These are phyloP conservation scores for Echites panduratus DNA, from an alignment of 257 asterid species.

Conservation along the genomic window DNA sequence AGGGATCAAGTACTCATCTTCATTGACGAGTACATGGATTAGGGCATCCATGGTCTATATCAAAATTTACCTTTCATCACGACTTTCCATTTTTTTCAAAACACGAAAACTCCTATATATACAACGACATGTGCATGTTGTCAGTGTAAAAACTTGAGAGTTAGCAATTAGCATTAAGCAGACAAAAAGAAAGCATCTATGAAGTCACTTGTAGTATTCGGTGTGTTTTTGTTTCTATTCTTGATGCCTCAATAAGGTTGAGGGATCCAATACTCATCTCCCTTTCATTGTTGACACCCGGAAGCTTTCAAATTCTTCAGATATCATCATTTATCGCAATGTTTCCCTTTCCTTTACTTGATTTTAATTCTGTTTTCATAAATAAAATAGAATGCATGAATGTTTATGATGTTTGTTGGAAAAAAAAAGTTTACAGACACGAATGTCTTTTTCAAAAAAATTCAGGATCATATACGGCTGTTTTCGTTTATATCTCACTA, in stretches of 20 bases:
- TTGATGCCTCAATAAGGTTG: background rate
- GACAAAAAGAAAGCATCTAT: background rate
- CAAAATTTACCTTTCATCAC: too few species aligned
- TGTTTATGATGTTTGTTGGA: too few species aligned
- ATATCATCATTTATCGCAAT: background rate
- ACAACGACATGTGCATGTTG: background rate
- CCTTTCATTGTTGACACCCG: background rate
- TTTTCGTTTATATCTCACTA: background rate
- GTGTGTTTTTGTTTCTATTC: background rate
- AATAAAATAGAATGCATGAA: too few species aligned
- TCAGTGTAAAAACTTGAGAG: background rate
- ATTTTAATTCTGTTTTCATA: background rate
- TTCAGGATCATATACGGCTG: background rate
- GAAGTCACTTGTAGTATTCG: background rate
- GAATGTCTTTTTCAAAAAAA: too few species aligned
- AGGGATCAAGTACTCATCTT: too few species aligned
- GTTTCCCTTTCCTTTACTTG: background rate
- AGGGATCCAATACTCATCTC: background rate
- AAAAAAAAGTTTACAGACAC: too few species aligned
- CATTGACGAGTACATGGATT: too few species aligned
- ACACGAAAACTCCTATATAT: background rate
- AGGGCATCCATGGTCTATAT: too few species aligned
- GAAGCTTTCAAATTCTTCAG: background rate
- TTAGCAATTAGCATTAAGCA: background rate
- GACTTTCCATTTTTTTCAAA: background rate